Conservation (phyloP, 176 grass and related monocot genomes). For the Oryza brachyantha region DNA sequence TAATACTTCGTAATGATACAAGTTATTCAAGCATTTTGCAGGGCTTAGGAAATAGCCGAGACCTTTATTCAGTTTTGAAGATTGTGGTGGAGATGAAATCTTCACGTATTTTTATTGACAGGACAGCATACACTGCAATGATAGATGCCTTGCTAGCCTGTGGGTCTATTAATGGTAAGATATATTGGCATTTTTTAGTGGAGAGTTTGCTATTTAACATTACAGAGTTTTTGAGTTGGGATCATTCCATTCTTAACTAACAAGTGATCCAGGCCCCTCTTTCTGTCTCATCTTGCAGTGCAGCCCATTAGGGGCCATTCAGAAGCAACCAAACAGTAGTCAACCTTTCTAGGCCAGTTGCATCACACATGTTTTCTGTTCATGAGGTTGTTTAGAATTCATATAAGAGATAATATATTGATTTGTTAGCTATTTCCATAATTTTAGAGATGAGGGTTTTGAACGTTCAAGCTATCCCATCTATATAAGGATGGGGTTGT, state of each 20-base stretch:
- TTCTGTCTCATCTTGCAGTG: neutral
- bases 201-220: neutral
- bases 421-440: too few species aligned
- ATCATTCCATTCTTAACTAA: slow-evolving; percentile 20
- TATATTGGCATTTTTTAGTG: slow-evolving; percentile 11
- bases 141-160: slow-evolving; percentile 78
- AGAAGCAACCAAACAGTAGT: neutral
- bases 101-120: slow-evolving; percentile 60
- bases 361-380: neutral
- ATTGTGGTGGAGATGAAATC: slow-evolving; percentile 93
- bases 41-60: slow-evolving; percentile 66
- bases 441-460: too few species aligned
- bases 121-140: slow-evolving; percentile 86
- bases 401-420: too few species aligned
- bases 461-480: too few species aligned
- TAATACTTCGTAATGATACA: slow-evolving; percentile 24
- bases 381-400: neutral
- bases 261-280: neutral
- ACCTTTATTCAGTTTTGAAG: slow-evolving; percentile 70
- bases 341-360: neutral
- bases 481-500: neutral
- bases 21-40: slow-evolving; percentile 47
- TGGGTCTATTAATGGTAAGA: slow-evolving; percentile 63
- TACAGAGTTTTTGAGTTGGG: slow-evolving; percentile 6
- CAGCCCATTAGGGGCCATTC: neutral